phyloP scores from a whole-genome alignment of 768 basidiomycete genomes.

The Infundibulicybe gibba region DNA sequence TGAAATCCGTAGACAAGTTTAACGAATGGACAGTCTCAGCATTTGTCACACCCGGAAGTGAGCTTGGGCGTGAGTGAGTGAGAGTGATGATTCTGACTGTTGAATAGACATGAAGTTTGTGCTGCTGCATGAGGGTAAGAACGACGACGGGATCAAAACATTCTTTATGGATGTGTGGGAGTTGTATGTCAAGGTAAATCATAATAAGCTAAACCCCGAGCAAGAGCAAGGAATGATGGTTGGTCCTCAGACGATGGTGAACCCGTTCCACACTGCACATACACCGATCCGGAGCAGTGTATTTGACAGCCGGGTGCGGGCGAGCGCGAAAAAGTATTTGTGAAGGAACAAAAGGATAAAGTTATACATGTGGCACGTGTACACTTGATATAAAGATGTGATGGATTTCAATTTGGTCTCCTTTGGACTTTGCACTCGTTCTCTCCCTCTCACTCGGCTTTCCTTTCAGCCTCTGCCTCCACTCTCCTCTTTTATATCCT shows the following conservation, averaged over 20 bases:
- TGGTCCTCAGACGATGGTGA: constrained; percentile 66
- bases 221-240: constrained; percentile 1
- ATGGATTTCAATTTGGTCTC: constrained; percentile 27
- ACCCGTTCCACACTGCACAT: constrained; percentile 96
- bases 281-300: constrained; percentile 71
- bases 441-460: constrained; percentile 15
- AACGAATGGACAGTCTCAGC: constrained; percentile 99
- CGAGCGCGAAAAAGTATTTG: constrained; percentile 84
- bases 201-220: too few species aligned
- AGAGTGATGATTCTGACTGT: constrained; percentile 13
- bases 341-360: too few species aligned
- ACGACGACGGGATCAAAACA: constrained; percentile 91
- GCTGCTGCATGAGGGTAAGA: constrained; percentile 90
- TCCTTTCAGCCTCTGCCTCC: constrained; percentile 14
- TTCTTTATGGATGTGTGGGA: constrained; percentile 99
- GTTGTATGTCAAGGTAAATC: constrained; percentile 84
- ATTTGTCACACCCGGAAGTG: constrained; percentile 93
- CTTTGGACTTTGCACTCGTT: constrained; percentile 23
- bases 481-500: constrained; percentile 17
- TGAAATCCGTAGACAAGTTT: constrained; percentile 94
- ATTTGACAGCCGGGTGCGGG: constrained; percentile 83
- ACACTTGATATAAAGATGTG: neutral
- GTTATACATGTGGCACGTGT: neutral
- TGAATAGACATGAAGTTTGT: constrained; percentile 89
- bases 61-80: constrained; percentile 24